Base-by-base conservation (phyloP, 176 grass and related monocot species). In the Metroxylon sagu region DNA sequence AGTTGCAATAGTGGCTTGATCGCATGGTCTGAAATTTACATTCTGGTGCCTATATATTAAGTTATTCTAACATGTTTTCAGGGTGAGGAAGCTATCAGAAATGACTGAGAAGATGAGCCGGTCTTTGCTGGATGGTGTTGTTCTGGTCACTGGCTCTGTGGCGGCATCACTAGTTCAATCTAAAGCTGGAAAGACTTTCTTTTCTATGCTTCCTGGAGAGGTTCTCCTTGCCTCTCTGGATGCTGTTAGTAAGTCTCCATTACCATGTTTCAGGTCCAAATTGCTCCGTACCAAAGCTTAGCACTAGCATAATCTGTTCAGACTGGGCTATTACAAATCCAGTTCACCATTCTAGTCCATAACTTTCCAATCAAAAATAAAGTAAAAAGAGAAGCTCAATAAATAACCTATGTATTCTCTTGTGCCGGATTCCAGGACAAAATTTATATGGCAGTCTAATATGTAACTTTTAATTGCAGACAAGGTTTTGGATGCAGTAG, bases 81-180 rank as follows among this genome's bases (percentile, higher is more conserved):
- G 92, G 73, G 92, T 88, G 21, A 78, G 81, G 75, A 80, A 85
- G 63, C 26, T 97, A 18, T 85, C 92, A 30, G 87, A 91, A 74
- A 97, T 97, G 87, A 91, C 92, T 2, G 92, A 97, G 75, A 85
- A 73, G 58, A 91, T 91, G 70, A 97, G 93, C 71, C 66, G 80
- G 48, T 85, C 76, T 26, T 67, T 97, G 78, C 93, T 97, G 0
- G 78, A 92, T 14, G 83, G 79, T 2, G 73, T 97, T 25, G 50
- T 97, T 66, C 57, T 79, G 6, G 78, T 88, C 39, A 88, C 84
- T 0, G 82, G 93, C 6, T 81, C 87, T 15, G 82, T 97, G 71
- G 56, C 84, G 0, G 84, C 73, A 59, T 87, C 93, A 8, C 43
- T 97, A 49, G 61, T 88, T 18, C 75, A 66, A 26, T 88, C 93